Conservation (phyloP, 2,329 filamentous ascomycete species). For the Myriosclerotinia scirpicola region DNA sequence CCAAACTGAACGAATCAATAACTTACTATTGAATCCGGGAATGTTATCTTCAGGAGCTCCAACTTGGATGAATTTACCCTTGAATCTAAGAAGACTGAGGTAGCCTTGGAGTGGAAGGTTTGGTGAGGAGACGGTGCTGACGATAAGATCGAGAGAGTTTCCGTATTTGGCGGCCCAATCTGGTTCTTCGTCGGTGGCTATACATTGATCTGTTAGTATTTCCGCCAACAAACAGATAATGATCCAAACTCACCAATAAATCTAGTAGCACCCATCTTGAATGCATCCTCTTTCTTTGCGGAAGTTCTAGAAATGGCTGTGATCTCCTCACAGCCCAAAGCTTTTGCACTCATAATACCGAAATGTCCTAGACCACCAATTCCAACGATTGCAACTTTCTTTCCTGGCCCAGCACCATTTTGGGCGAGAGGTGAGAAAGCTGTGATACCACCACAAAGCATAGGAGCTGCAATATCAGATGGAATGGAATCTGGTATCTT, state of each 20-base stretch:
- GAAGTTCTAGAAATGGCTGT: conserved; percentile 63
- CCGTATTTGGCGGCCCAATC: conserved; percentile 59
- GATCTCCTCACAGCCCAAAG: conserved; percentile 65
- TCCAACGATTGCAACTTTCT: conserved; percentile 67
- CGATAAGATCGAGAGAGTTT: conserved; percentile 56
- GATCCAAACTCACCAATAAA: conserved; percentile 44
- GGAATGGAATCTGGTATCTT: conserved; percentile 56
- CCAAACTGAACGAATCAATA: neutral
- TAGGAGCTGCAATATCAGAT: conserved; percentile 57
- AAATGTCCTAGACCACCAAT: conserved; percentile 70
- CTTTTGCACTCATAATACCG: conserved; percentile 68
- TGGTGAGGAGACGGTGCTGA: conserved; percentile 56
- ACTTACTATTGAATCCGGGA: conserved; percentile 50
- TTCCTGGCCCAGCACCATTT: conserved; percentile 67
- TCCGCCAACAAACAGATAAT: neutral
- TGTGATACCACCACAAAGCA: conserved; percentile 78
- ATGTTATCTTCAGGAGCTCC: conserved; percentile 62
- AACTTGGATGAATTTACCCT: conserved; percentile 64
- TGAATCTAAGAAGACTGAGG: conserved; percentile 56
- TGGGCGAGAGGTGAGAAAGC: conserved; percentile 67
- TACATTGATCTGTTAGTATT: neutral
- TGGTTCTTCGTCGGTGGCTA: conserved; percentile 51
- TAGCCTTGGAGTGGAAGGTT: conserved; percentile 65
- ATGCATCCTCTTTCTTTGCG: conserved; percentile 58
- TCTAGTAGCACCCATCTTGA: conserved; percentile 59